These are phyloP conservation scores for Bjerkandera adusta DNA, from an alignment of 1,284 basidiomycete genomes.

Conservation along the genomic window DNA sequence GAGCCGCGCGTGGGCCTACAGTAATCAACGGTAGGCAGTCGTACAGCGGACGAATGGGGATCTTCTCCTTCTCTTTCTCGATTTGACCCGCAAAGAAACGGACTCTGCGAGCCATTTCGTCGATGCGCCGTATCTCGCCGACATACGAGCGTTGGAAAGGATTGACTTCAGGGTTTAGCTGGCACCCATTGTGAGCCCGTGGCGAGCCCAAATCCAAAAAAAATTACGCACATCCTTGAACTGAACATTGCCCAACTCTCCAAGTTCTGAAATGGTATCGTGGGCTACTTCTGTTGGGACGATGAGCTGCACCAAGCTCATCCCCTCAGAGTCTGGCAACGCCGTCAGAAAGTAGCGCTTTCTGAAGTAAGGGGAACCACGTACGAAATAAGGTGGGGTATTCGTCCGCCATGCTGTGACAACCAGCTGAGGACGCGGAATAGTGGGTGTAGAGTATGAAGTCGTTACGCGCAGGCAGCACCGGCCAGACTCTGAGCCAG, in stretches of 20 bases:
- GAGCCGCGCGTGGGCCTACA: constrained; percentile 87
- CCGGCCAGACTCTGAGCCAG: no score
- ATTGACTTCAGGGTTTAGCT: constrained; percentile 95
- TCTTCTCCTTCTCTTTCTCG: constrained; percentile 77
- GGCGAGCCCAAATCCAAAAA: constrained; percentile 1
- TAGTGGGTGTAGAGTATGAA: neutral
- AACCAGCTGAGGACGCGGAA: no score
- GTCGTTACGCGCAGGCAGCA: no score
- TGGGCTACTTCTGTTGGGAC: constrained; percentile 98
- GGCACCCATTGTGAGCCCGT: constrained; percentile 11
- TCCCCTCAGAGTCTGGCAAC: constrained; percentile 82
- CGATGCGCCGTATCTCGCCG: constrained; percentile 90
- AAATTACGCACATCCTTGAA: constrained; percentile 86
- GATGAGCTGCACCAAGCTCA: constrained; percentile 98
- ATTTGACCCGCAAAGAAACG: constrained; percentile 91
- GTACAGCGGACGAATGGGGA: constrained; percentile 80
- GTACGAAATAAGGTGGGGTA: constrained; percentile 85
- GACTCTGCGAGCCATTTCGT: constrained; percentile 94
- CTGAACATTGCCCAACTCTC: constrained; percentile 94
- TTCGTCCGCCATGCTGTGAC: constrained; percentile 65
- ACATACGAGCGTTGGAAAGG: constrained; percentile 99
- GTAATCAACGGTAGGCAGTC: constrained; percentile 83
- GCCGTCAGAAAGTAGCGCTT: constrained; percentile 16
- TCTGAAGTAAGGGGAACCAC: constrained; percentile 27
- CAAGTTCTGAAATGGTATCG: constrained; percentile 93